phyloP scores from a whole-genome alignment of 495 filamentous ascomycete species.

The Glonium stellatum region DNA sequence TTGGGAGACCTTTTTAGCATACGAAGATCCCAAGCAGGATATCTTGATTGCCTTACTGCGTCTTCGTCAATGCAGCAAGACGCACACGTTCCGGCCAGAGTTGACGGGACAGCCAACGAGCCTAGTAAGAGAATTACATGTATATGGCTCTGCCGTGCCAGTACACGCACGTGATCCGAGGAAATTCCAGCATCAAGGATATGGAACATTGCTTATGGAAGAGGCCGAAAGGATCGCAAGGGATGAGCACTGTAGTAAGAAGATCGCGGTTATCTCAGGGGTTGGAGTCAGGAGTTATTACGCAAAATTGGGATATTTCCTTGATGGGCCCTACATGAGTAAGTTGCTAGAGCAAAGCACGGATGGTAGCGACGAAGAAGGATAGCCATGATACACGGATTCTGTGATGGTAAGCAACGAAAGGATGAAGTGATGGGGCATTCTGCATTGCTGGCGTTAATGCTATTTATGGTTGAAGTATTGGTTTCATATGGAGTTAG shows the following conservation, averaged over 20 bases:
- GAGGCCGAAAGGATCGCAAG: constrained; percentile 92
- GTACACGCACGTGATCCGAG: constrained; percentile 86
- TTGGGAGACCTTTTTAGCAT: constrained; percentile 97
- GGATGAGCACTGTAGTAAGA: constrained; percentile 84
- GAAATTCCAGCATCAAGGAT: constrained; percentile 98
- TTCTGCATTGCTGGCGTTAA: too few species aligned
- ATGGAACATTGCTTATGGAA: constrained; percentile 94
- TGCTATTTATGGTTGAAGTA: too few species aligned
- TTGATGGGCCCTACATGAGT: constrained; percentile 55
- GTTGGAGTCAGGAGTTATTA: constrained; percentile 95
- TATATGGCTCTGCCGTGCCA: constrained; percentile 92
- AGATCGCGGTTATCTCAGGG: constrained; percentile 93
- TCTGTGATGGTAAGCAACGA: too few species aligned
- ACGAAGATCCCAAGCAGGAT: constrained; percentile 97
- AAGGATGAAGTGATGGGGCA: too few species aligned
- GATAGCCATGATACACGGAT: not conserved
- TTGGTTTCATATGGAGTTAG: too few species aligned
- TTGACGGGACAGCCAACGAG: constrained; percentile 80
- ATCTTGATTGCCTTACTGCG: constrained; percentile 90
- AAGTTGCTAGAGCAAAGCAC: constrained; percentile 25
- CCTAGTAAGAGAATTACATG: constrained; percentile 88
- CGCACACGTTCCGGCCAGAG: constrained; percentile 86
- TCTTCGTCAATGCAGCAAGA: constrained; percentile 79
- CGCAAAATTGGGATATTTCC: constrained; percentile 77
- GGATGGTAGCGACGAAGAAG: constrained; percentile 11